Conservation (phyloP, 345 rosid genomes). For the Theobroma cacao region DNA sequence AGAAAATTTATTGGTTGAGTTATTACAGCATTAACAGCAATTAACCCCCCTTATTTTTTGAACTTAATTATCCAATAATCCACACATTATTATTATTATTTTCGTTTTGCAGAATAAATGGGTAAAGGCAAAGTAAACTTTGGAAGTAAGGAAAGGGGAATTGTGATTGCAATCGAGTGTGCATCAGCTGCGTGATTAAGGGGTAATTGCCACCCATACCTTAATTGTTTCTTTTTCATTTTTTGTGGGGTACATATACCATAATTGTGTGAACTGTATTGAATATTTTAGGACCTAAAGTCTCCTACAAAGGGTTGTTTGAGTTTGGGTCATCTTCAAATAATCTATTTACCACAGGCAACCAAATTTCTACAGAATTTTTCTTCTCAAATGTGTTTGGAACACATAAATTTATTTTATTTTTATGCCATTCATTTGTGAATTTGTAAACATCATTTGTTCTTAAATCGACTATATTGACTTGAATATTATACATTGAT, state of each 20-base stretch:
- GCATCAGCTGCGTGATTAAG: neutral
- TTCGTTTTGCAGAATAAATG: neutral
- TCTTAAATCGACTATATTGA: too few relatives aligned
- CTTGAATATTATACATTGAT: too few relatives aligned
- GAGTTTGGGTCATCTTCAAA: neutral
- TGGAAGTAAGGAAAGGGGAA: neutral
- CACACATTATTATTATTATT: neutral
- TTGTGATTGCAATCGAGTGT: neutral
- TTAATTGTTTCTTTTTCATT: too few relatives aligned
- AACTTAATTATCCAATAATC: neutral
- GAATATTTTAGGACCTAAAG: neutral
- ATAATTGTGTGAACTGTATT: neutral
- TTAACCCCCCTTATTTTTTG: too few relatives aligned
- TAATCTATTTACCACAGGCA: too few relatives aligned
- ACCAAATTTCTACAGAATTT: too few relatives aligned
- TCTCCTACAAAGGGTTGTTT: neutral
- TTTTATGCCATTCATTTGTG: too few relatives aligned
- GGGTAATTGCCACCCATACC: neutral
- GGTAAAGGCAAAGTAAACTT: neutral
- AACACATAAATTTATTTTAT: too few relatives aligned
- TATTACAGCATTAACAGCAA: neutral
- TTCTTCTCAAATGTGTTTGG: too few relatives aligned
- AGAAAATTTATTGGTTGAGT: neutral
- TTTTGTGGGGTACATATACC: too few relatives aligned
- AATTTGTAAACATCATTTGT: too few relatives aligned